phyloP scores from a whole-genome alignment of 345 rosid species.

The Rhizophora apiculata region DNA sequence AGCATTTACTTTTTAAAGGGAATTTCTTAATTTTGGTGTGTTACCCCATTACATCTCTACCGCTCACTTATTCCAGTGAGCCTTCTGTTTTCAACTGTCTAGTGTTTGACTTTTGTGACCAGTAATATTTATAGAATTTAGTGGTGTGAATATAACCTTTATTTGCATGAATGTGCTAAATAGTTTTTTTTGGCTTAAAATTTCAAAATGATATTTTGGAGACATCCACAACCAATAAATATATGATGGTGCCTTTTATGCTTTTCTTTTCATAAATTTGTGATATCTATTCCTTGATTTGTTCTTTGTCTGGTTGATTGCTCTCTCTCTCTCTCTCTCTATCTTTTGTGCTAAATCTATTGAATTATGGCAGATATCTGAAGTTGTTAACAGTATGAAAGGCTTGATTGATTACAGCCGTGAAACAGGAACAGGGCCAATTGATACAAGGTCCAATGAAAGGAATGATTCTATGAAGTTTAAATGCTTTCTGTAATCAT shows the following conservation, averaged over 20 bases:
- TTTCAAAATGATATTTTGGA: no score
- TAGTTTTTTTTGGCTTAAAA: no score
- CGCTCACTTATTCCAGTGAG: not conserved
- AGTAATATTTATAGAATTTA: no score
- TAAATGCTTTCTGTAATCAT: no score
- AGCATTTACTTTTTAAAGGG: not conserved
- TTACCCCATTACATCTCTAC: not conserved
- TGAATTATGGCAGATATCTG: conserved; percentile 60
- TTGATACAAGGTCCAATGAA: not conserved
- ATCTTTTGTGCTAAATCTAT: not conserved
- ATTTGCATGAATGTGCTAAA: no score
- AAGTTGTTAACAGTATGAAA: conserved; percentile 98
- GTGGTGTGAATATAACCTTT: no score
- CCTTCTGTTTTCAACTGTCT: not conserved
- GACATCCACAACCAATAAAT: no score
- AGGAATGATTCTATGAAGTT: not conserved
- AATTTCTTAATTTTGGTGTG: not conserved
- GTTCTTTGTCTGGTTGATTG: not conserved
- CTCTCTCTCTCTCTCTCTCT: not conserved
- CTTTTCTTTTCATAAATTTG: no score
- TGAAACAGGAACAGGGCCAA: conserved; percentile 83
- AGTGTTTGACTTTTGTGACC: no score
- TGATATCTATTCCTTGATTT: not conserved
- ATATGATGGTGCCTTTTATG: no score
- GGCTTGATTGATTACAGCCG: conserved; percentile 98